Base-by-base conservation (phyloP, 2,329 filamentous ascomycete genomes). In the Cylindrodendrum hubeiense region DNA sequence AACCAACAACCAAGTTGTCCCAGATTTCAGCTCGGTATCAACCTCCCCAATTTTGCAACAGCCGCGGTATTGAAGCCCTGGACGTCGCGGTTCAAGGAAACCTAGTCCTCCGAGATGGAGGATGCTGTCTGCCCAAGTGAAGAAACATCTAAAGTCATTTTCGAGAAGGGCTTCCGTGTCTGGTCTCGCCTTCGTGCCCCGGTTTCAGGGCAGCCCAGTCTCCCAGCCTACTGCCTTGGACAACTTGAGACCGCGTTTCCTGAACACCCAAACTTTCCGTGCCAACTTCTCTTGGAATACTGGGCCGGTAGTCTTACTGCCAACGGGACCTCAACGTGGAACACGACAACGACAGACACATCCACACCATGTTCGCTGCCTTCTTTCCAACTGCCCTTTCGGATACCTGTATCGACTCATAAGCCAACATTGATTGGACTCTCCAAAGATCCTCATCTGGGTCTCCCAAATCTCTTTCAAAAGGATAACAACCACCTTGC, bases 401-500 rank as follows among this genome's bases (percentile, higher is more conserved):
- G 24, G 44, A 49, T 49, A 30, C 44, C 24, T 26, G 24, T 49
- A 9, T 49, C 44, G 19, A 28, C 24, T 30, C 24, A 28, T 4
- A 49, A 49, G 24, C 44, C 44, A 10, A 49, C 44, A 8, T 2
- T 4, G 5, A 19, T 30, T 12, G 15, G 44, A 6, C 24, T 49
- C 44, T 49, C 44, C 3, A 49, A 9, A 52, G 44, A 49, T n/a
- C 44, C 24, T 10, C 1, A 19, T 2, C 44, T 28, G 24, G 17
- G 24, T 9, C 24, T 49, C 12, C 44, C 44, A 30, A n/a, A 49
- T 19, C 7, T 30, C n/a, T 52, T 65, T 21, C n/a, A 19, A 26
- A 41, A 53, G 10, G 19, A 47, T 17, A 44, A 66, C 34, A 56
- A 66, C 26, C 59, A 62, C 17, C 3, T 56, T 5, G 28, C 22